Conservation (phyloP, 169 alveolate genomes). For the Plasmodium adleri region DNA sequence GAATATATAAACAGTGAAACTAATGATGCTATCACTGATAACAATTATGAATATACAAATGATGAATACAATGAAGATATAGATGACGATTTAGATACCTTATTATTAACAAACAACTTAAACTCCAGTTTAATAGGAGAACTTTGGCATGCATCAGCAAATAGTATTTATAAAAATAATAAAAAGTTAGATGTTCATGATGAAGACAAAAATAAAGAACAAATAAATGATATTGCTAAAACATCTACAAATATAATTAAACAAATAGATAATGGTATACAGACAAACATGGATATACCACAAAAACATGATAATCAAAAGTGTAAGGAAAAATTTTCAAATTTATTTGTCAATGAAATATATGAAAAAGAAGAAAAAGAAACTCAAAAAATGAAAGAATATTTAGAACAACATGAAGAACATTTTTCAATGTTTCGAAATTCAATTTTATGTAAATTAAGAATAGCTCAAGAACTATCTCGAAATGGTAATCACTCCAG, state of each 20-base stretch:
- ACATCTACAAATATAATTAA: neutral
- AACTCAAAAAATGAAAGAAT: constrained; percentile 61
- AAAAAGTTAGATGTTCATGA: neutral
- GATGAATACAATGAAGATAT: constrained; percentile 19
- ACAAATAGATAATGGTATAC: neutral
- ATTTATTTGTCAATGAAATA: constrained; percentile 47
- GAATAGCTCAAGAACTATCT: constrained; percentile 58
- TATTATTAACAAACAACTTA: constrained; percentile 48
- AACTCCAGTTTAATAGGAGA: constrained; percentile 72
- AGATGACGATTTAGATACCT: constrained; percentile 65
- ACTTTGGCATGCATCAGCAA: constrained; percentile 75
- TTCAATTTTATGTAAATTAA: constrained; percentile 62
- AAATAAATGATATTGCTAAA: neutral
- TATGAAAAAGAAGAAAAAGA: constrained; percentile 60
- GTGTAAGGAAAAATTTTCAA: neutral
- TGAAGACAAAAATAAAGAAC: neutral
- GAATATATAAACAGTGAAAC: neutral
- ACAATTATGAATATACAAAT: neutral
- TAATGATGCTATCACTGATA: neutral
- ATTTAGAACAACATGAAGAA: constrained; percentile 56
- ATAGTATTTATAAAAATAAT: constrained; percentile 36
- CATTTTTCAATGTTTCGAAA: constrained; percentile 52
- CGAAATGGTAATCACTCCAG: constrained; percentile 49
- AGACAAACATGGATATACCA: neutral
- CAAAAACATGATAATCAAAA: neutral